phyloP scores from a whole-genome alignment of 2,329 filamentous ascomycete species.

The Clonostachys solani region DNA sequence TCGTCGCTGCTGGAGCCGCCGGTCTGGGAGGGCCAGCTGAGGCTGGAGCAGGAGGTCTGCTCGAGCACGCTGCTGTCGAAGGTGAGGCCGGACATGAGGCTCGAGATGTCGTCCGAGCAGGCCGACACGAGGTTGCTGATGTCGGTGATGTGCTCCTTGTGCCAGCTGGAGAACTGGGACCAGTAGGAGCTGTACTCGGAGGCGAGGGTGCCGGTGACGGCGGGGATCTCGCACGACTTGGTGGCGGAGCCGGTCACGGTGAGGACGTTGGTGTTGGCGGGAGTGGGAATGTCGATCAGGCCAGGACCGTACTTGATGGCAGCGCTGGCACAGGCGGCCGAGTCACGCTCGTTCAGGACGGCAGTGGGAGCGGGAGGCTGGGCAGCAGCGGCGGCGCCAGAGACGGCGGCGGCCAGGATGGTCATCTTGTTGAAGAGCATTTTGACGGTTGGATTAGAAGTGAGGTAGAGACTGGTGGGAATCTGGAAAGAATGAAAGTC shows the following conservation, averaged over 20 bases:
- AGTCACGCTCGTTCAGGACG: background rate
- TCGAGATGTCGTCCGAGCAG: constrained; percentile 18
- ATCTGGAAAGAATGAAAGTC: no score
- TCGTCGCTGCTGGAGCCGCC: background rate
- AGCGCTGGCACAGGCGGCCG: constrained; percentile 7
- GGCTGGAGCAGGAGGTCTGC: background rate
- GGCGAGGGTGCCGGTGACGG: constrained; percentile 16
- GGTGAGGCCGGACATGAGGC: background rate
- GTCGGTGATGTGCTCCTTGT: constrained; percentile 5
- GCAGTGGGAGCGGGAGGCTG: background rate
- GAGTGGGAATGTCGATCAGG: constrained; percentile 12
- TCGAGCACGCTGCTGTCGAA: background rate
- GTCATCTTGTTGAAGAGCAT: no score
- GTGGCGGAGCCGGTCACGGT: constrained; percentile 11
- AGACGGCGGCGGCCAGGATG: no score
- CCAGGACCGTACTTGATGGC: constrained; percentile 9
- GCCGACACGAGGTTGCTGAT: constrained; percentile 12
- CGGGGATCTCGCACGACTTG: constrained; percentile 14
- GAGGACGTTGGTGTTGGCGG: constrained; percentile 8
- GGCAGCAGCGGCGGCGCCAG: no score
- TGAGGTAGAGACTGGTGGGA: no score
- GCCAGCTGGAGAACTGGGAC: constrained; percentile 13
- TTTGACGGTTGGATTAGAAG: no score
- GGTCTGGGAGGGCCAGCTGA: background rate
- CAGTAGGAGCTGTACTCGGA: constrained; percentile 16